Evolutionary conservation across 495 filamentous ascomycete species (phyloP), one percentile per base, ranked within the genome.

Genomic region (Daldinia bambusicola): DNA sequence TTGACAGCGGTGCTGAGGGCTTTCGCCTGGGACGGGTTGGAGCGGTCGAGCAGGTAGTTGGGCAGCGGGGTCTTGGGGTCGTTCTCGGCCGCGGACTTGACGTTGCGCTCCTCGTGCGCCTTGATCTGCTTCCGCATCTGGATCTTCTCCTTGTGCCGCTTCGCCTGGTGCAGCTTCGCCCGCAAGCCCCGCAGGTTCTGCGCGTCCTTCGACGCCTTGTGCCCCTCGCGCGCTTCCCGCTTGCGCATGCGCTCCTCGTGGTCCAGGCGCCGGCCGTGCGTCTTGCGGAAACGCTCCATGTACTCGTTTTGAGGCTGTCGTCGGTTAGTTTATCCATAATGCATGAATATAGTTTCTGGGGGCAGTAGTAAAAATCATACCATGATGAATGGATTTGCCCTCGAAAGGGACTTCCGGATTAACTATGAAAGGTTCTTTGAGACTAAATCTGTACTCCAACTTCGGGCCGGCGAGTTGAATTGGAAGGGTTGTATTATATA

Each of bases 41-140:
- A 88, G 18, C 95, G 89, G 82, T 98, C 95, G 71, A 99, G 91
- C 79, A 98, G 85, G 79, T 97, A 97, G 67, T 91, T 86, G 32
- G 94, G 94, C 62, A 97, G 79, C 50, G 94, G 90, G 36, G 90
- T 90, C 50, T 82, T 78, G 68, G 89, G 89, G 20, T 92, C 90
- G 80, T 91, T 89, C 70, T 89, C 87, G n/a, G 88, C 87, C n/a
- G 88, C 84, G n/a, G 92, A 90, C 81, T 97, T 96, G 85, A 98
- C 89, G 76, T 96, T 96, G 80, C 92, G 90, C 85, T 98, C 92
- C 79, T 99, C 95, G 83, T 95, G 91, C 64, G 91, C 90, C 80
- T 91, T 91, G 87, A 99, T 97, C 75, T 89, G 85, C 88, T 99
- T 98, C 81, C 92, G 91, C 92, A 99, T 95, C 89, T 98, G 94